Conservation (phyloP, 2,329 filamentous ascomycete genomes). For the Colletotrichum somersetense region DNA sequence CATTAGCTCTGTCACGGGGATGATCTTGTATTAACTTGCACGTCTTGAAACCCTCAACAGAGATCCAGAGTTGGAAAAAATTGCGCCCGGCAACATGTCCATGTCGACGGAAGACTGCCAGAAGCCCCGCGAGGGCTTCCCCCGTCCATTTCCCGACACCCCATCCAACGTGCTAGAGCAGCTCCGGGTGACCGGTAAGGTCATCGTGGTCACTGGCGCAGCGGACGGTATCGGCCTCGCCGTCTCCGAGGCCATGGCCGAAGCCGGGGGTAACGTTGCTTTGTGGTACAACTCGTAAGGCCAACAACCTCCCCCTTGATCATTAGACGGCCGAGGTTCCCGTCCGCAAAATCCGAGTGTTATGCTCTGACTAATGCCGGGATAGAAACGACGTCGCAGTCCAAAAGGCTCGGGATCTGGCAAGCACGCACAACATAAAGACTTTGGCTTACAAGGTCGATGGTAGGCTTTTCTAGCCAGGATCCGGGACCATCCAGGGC, state of each 20-base stretch:
- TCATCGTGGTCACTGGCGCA: slow-evolving; percentile 59
- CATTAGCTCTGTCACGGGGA: neutral
- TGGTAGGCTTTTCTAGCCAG: slow-evolving; percentile 43
- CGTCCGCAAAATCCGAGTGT: neutral
- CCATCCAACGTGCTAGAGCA: slow-evolving; percentile 60
- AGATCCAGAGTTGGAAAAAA: neutral
- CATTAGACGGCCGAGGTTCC: neutral
- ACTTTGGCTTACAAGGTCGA: slow-evolving; percentile 59
- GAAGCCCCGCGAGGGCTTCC: slow-evolving; percentile 50
- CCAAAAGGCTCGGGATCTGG: slow-evolving; percentile 51
- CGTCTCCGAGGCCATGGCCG: slow-evolving; percentile 60
- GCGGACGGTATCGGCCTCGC: slow-evolving; percentile 60
- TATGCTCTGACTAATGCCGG: neutral
- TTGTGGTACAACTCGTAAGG: slow-evolving; percentile 52
- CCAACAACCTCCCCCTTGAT: neutral
- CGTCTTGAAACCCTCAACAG: neutral
- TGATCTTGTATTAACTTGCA: no score
- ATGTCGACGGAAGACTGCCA: slow-evolving; percentile 52
- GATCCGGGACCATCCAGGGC: neutral
- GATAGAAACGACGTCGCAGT: slow-evolving; percentile 48
- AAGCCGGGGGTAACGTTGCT: slow-evolving; percentile 58
- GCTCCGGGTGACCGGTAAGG: slow-evolving; percentile 56
- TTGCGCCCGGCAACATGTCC: slow-evolving; percentile 51
- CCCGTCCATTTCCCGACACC: slow-evolving; percentile 54
- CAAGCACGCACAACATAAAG: slow-evolving; percentile 52